Conservation (phyloP, 2,329 filamentous ascomycete species). For the Cladophialophora psammophila region DNA sequence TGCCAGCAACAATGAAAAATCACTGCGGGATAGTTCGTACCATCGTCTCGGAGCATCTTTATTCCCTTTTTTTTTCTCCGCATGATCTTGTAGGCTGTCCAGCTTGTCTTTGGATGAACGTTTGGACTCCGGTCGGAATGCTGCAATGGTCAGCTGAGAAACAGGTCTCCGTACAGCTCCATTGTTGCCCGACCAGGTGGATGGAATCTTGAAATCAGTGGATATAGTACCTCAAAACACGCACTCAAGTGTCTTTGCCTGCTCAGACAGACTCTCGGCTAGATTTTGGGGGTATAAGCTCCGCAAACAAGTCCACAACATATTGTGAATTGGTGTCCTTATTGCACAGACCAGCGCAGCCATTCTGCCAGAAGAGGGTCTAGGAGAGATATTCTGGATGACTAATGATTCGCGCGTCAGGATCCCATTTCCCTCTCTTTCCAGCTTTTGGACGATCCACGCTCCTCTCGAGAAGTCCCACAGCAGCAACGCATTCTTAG, state of each 20-base stretch:
- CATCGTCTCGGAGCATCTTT: not conserved
- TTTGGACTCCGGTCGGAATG: not conserved
- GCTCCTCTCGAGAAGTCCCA: not conserved
- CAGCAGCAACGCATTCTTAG: not conserved
- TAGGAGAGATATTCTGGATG: not conserved
- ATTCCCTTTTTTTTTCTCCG: not conserved
- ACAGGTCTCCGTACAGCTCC: too few species aligned
- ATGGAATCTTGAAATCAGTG: too few species aligned
- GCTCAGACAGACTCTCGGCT: not conserved
- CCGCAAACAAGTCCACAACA: not conserved
- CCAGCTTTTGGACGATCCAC: not conserved
- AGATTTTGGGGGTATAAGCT: not conserved
- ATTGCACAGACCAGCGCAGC: not conserved
- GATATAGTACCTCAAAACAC: too few species aligned
- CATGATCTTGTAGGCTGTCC: not conserved
- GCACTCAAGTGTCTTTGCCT: too few species aligned
- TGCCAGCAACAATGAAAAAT: not conserved
- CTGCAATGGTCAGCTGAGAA: not conserved
- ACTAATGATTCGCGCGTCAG: not conserved
- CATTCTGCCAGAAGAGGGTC: not conserved
- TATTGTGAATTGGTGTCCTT: not conserved
- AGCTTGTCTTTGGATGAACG: not conserved
- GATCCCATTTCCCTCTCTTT: not conserved
- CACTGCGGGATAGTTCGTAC: not conserved
- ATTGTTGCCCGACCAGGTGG: too few species aligned